Evolutionary conservation across 2,329 filamentous ascomycete species (phyloP), one percentile per base, ranked within the genome.

Genomic region (Aaosphaeria arxii): DNA sequence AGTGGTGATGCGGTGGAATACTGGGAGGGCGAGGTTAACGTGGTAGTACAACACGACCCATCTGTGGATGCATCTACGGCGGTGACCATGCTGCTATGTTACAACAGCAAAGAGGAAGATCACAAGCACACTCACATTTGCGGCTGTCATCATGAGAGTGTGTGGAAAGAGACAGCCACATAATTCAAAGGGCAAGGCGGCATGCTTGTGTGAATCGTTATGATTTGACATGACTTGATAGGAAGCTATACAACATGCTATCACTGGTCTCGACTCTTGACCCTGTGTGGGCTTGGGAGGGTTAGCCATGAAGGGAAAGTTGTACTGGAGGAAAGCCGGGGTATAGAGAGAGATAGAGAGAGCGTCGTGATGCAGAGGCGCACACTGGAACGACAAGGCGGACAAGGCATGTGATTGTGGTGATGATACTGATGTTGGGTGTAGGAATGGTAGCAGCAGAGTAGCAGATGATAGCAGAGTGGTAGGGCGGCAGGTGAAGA

Each of bases 21-120:
- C 44, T 9, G 33, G 7, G 39, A 40, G 39, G 54, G 55, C 46
- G 46, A 54, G 42, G 62, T 61, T 56, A 62, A 58, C 57, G 47
- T 64, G 54, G 64, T 62, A 28, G 52, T 63, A 64, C 64, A 61
- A 63, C 58, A 50, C 54, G 57, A 24, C 53, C 55, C 58, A 61
- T 64, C 57, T 57, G 42, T 42, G 31, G 43, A 53, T 40, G 44
- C 41, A 48, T 51, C 43, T 44, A 39, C 43, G 3, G 39, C 28
- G 11, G 42, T 17, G 33, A 35, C 40, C 47, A 24, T 29, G 29
- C 29, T 55, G 52, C 55, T 45, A 59, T 63, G 58, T 54, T 58
- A 66, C 62, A 42, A 50, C 58, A 58, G 52, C 60, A 62, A 57
- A 50, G 54, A 36, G n/a, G 33, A 36, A 36, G 33, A 24, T 24